Percentiles rank a stretch among this genome's conserved stretches.
Conservation (phyloP, 2,329 filamentous ascomycete genomes). For the Colletotrichum cordylinicola region DNA sequence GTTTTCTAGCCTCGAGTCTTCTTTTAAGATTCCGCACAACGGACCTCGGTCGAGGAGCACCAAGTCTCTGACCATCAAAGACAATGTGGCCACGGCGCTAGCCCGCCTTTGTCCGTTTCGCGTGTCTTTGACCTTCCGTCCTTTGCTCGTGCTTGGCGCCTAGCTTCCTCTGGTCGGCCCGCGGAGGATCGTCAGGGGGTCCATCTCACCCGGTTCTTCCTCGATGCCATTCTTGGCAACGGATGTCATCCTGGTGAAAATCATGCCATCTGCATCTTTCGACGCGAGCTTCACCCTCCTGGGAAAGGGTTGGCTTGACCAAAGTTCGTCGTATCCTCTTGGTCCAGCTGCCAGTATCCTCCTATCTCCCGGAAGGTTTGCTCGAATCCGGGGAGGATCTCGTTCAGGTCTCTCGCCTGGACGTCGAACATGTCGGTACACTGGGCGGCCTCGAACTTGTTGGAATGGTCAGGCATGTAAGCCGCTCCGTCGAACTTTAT, state of each 20-base stretch:
- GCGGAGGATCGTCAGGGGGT: neutral
- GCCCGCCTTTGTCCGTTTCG: neutral
- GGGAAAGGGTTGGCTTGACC: neutral
- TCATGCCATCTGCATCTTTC: neutral
- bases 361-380: slow-evolving; percentile 4
- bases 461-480: neutral
- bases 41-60: neutral
- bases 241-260: neutral
- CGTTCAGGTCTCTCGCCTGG: neutral
- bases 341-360: slow-evolving; percentile 17
- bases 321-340: neutral
- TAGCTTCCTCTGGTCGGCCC: neutral
- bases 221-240: neutral
- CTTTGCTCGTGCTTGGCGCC: neutral
- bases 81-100: neutral
- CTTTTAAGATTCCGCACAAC: neutral
- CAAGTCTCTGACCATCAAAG: neutral
- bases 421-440: slow-evolving; percentile 12
- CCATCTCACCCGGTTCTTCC: neutral
- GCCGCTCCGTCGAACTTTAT: slow-evolving; percentile 10
- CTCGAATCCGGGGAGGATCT: slow-evolving; percentile 10
- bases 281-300: neutral
- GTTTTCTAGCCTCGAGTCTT: neutral
- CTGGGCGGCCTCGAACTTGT: neutral
- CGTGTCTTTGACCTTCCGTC: neutral